Evolutionary conservation across 2,329 filamentous ascomycete species (phyloP).

Genomic region (Colletotrichum costaricense): DNA sequence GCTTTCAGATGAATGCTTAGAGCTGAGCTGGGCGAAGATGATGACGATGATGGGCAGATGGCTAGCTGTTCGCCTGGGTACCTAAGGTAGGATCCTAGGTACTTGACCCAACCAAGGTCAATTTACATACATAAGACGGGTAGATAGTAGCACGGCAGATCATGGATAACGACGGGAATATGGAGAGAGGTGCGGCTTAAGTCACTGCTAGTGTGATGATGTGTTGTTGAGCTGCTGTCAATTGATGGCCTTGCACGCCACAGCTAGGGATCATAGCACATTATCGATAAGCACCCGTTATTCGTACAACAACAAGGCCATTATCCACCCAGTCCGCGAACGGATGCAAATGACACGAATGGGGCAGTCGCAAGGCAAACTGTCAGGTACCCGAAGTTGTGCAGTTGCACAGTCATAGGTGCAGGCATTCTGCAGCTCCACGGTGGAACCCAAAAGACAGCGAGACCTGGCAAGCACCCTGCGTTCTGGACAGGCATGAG

Average conservation of each 20-base stretch:
- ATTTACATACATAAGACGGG: not conserved
- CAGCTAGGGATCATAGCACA: not conserved
- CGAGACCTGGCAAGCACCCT: conserved; percentile 21
- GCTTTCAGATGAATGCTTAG: conserved; percentile 14
- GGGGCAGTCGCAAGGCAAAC: not conserved
- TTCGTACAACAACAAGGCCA: not conserved
- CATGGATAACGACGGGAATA: not conserved
- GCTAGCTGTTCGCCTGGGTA: not conserved
- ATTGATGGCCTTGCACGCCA: not conserved
- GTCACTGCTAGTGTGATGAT: not conserved
- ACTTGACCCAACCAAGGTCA: not conserved
- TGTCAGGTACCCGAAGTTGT: conserved; percentile 32
- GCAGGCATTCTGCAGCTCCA: conserved; percentile 5
- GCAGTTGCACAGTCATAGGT: conserved; percentile 11
- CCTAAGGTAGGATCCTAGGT: not conserved
- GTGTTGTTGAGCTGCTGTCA: not conserved
- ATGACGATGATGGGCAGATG: conserved; percentile 2
- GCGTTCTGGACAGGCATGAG: conserved; percentile 19
- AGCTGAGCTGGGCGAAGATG: conserved; percentile 17
- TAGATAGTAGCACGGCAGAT: not conserved
- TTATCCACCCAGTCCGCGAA: not conserved
- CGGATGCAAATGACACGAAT: not conserved
- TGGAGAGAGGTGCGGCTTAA: not conserved
- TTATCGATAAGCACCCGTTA: conserved; percentile 6
- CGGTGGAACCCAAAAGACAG: conserved; percentile 19